These are phyloP conservation scores for Isabelozyma rhagii DNA, from an alignment of 805 yeast genomes.

Conservation along the genomic window DNA sequence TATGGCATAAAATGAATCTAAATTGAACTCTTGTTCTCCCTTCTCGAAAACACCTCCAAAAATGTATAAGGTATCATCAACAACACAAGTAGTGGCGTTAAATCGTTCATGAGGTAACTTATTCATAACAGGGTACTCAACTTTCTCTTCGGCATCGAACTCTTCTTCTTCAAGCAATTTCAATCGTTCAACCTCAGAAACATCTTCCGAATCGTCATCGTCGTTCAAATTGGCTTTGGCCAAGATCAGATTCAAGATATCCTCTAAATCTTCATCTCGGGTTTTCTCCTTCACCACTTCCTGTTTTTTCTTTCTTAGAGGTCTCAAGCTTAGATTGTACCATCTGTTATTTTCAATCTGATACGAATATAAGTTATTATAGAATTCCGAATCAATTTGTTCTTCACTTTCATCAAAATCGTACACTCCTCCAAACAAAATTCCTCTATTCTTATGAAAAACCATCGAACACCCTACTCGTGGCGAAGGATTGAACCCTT, in stretches of 20 bases:
- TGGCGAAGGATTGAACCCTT: slow-evolving; percentile 87
- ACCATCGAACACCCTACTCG: slow-evolving; percentile 94
- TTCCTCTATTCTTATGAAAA: slow-evolving; percentile 85
- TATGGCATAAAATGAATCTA: slow-evolving; percentile 82
- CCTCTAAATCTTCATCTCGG: slow-evolving; percentile 80
- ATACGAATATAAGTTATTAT: slow-evolving; percentile 74
- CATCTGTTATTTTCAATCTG: slow-evolving; percentile 86
- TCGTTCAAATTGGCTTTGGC: slow-evolving; percentile 70
- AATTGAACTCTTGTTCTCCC: slow-evolving; percentile 79
- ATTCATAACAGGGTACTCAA: slow-evolving; percentile 53
- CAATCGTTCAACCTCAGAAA: slow-evolving; percentile 33
- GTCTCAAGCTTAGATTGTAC: slow-evolving; percentile 68
- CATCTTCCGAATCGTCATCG: slow-evolving; percentile 42
- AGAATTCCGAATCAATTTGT: slow-evolving; percentile 78
- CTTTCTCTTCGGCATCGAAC: slow-evolving; percentile 34
- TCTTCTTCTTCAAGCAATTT: slow-evolving; percentile 37
- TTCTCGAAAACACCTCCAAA: slow-evolving; percentile 90
- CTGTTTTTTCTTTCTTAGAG: slow-evolving; percentile 51
- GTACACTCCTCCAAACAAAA: slow-evolving; percentile 92
- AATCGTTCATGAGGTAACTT: slow-evolving; percentile 85
- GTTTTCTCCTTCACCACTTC: slow-evolving; percentile 42
- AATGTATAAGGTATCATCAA: slow-evolving; percentile 78
- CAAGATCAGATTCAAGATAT: slow-evolving; percentile 68
- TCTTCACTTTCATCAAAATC: slow-evolving; percentile 96
- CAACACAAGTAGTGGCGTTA: slow-evolving; percentile 80